Evolutionary conservation across 1,284 basidiomycete genomes (phyloP).

Genomic region (Irpex sp.): DNA sequence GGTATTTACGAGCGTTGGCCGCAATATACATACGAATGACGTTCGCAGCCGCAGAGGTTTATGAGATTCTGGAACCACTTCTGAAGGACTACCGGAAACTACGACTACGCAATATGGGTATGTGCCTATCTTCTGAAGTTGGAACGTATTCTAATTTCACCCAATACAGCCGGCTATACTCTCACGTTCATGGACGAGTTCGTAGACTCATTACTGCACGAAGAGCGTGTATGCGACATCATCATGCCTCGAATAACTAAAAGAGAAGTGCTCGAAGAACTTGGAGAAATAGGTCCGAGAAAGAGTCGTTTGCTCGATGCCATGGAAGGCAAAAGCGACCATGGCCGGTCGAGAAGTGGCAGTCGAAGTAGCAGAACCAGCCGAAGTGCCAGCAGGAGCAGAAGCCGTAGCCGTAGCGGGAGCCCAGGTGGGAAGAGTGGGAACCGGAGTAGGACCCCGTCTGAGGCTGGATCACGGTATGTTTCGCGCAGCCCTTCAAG

Average conservation of each 20-base stretch:
- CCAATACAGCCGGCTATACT: conserved; percentile 65
- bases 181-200: conserved; percentile 93
- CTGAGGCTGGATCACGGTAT: conserved; percentile 50
- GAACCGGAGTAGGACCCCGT: conserved; percentile 35
- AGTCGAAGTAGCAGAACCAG: conserved; percentile 23
- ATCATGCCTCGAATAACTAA: conserved; percentile 90
- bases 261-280: conserved; percentile 87
- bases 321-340: conserved; percentile 68
- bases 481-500: conserved; percentile 60
- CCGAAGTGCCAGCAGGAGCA: neutral
- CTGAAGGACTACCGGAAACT: conserved; percentile 94
- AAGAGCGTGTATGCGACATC: conserved; percentile 95
- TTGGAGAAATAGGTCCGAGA: conserved; percentile 81
- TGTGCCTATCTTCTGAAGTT: conserved; percentile 24
- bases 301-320: conserved; percentile 81
- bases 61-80: conserved; percentile 90
- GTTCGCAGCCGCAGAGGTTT: conserved; percentile 86
- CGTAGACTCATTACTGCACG: conserved; percentile 78
- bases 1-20: conserved; percentile 91
- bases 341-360: conserved; percentile 30
- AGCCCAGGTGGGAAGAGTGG: conserved; percentile 27
- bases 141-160: neutral
- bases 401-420: conserved; percentile 32
- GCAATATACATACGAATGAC: conserved; percentile 96
- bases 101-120: conserved; percentile 77